Evolutionary conservation across 2,329 filamentous ascomycete genomes (phyloP).

Genomic region (Leptographium wingfieldii): DNA sequence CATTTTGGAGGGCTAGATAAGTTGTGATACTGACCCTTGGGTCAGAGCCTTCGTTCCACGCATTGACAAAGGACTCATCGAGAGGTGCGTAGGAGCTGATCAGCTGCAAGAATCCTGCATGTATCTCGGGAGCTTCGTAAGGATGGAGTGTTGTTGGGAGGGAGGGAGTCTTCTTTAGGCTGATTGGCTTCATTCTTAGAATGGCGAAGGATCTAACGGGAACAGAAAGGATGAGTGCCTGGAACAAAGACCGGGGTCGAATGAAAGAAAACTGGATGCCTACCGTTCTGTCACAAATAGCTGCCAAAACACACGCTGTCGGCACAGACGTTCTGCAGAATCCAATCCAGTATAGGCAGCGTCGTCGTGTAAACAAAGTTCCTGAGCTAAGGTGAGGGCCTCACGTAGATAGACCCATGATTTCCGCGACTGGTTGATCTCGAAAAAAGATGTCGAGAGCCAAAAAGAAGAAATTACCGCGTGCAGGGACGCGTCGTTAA

Average conservation of each 20-base stretch:
- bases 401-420: constrained; percentile 51
- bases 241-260: background rate
- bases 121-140: constrained; percentile 38
- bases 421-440: constrained; percentile 47
- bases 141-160: constrained; percentile 38
- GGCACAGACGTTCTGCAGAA: constrained; percentile 37
- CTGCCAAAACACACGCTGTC: constrained; percentile 47
- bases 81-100: constrained; percentile 50
- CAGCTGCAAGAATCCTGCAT: constrained; percentile 46
- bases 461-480: constrained; percentile 52
- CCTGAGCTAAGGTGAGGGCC: constrained; percentile 45
- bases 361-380: constrained; percentile 47
- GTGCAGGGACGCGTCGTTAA: constrained; percentile 39
- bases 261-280: background rate
- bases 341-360: constrained; percentile 35
- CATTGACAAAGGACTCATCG: constrained; percentile 48
- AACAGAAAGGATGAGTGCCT: background rate
- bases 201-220: constrained; percentile 45
- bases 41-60: constrained; percentile 48
- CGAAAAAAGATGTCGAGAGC: constrained; percentile 47
- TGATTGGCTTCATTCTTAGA: constrained; percentile 49
- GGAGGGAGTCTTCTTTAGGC: constrained; percentile 45
- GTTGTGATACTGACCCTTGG: constrained; percentile 21
- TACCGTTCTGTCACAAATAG: constrained; percentile 50
- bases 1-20: constrained; percentile 23